Evolutionary conservation across 257 asterid species (phyloP).

Genomic region (Echites panduratus): DNA sequence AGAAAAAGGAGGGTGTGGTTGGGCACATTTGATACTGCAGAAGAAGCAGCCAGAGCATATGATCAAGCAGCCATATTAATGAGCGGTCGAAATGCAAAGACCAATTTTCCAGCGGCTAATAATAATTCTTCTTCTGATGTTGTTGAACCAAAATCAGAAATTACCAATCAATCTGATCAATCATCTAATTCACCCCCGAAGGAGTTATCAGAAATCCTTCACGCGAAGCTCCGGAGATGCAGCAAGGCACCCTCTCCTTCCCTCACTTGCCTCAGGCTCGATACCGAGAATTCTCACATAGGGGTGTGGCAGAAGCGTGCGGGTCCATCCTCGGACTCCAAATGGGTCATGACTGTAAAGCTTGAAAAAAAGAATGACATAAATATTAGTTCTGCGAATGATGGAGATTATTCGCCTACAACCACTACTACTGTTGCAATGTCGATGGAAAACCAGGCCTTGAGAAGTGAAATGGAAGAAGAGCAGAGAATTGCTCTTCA

Average conservation of each 20-base stretch:
- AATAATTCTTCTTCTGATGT: conserved; percentile 21
- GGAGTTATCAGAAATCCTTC: conserved; percentile 51
- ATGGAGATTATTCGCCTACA: neutral
- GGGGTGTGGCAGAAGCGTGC: conserved; percentile 98
- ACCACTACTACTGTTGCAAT: neutral
- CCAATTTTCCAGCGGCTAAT: conserved; percentile 32
- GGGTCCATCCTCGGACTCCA: conserved; percentile 67
- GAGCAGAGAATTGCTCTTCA: conserved; percentile 69
- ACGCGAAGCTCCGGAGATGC: conserved; percentile 66
- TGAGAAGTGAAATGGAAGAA: conserved; percentile 45
- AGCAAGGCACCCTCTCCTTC: conserved; percentile 79
- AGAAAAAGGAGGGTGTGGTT: conserved; percentile 10
- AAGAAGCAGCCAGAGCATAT: conserved; percentile 11
- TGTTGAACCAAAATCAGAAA: neutral
- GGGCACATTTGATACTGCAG: conserved; percentile 10
- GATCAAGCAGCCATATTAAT: conserved; percentile 8
- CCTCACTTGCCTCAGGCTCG: conserved; percentile 77
- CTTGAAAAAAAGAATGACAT: conserved; percentile 36
- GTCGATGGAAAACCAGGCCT: neutral
- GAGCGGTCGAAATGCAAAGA: conserved; percentile 2
- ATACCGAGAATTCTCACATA: conserved; percentile 71
- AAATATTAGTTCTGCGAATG: neutral
- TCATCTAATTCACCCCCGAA: conserved; percentile 24
- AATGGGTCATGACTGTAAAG: conserved; percentile 86
- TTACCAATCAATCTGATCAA: neutral